Percentiles rank a stretch among this genome's conserved stretches.
Conservation (phyloP, 23 red algal genomes). For the Cyanidiococcus yangmingshanensis region DNA sequence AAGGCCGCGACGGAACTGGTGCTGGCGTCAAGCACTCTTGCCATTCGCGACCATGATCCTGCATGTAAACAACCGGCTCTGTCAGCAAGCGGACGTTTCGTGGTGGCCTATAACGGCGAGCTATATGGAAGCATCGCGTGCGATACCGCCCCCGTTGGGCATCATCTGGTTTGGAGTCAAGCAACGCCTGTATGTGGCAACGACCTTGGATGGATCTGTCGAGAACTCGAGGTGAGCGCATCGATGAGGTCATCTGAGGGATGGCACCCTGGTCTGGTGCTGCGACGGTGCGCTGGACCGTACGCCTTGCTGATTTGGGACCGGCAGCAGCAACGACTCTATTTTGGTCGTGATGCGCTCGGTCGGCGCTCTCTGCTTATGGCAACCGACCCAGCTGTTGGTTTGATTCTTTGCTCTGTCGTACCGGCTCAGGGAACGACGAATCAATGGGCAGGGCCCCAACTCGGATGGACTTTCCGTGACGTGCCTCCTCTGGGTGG, state of each 20-base stretch:
- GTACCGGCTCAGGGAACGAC: background rate
- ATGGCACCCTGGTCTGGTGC: background rate
- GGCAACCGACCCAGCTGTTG: constrained; percentile 19
- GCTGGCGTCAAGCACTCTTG: background rate
- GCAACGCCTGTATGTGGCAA: background rate
- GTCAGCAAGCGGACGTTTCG: background rate
- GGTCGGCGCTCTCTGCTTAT: constrained; percentile 67
- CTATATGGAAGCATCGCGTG: background rate
- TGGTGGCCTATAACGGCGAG: background rate
- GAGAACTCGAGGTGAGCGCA: background rate
- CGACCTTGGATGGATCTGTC: background rate
- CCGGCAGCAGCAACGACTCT: constrained; percentile 16
- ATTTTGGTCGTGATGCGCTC: constrained; percentile 49
- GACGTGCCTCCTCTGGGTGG: constrained; percentile 19
- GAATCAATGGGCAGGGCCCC: constrained; percentile 37
- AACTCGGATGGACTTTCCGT: constrained; percentile 25
- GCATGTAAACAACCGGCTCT: background rate
- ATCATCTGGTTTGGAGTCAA: background rate
- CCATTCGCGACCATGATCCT: background rate
- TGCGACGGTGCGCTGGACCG: constrained; percentile 49
- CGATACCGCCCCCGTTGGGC: background rate
- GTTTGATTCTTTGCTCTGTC: constrained; percentile 32
- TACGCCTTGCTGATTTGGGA: constrained; percentile 56
- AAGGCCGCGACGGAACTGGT: background rate
- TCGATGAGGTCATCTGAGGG: background rate